Evolutionary conservation across 495 filamentous ascomycete genomes (phyloP), one percentile per base, ranked within the genome.

Genomic region (Physcia stellaris): DNA sequence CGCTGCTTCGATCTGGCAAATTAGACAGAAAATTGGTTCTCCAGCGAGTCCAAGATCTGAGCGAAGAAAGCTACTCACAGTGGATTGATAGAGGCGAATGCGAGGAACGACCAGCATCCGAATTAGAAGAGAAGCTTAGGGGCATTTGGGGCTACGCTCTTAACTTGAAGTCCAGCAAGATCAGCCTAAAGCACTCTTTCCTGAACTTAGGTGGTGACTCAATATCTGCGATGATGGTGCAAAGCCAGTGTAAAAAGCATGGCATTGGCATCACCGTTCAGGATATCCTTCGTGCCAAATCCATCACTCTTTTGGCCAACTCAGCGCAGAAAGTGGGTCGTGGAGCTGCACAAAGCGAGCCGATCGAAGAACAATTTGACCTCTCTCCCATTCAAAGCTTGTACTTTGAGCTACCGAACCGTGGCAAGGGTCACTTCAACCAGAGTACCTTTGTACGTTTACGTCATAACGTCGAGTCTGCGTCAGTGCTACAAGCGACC

Each of bases 341-440:
- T 20, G 39, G 42, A 10, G 51, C 53, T 5, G 50, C 52, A 5
- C 60, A 67, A 29, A 40, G 61, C 20, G 66, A 71, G 40, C 40
- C 47, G 12, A 41, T 62, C 2, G 56, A 64, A 18, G 63, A 70
- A 33, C 55, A 56, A 22, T 85, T 83, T 45, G 66, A 68, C 4
- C 63, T 86, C 5, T 75, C 79, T 0, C 81, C 81, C 0, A 82
- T 85, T 54, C 80, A 86, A 49, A 62, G 67, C 17, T 55, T 84
- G 12, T 83, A 80, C 51, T 84, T 82, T 41, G 63, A 76, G 27
- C 51, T 64, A 18, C 59, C 60, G 0, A 52, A 59, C 24, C 66
- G 76, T 16, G 67, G 64, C 0, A 63, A 71, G 43, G 75, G 74
- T n/a, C 73, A 81, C 39, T 86, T 81, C 51, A 83, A 84, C 49